Evolutionary conservation across 2,329 filamentous ascomycete genomes (phyloP), one percentile per base, ranked within the genome.

Genomic region (Acrocalymma vagum): DNA sequence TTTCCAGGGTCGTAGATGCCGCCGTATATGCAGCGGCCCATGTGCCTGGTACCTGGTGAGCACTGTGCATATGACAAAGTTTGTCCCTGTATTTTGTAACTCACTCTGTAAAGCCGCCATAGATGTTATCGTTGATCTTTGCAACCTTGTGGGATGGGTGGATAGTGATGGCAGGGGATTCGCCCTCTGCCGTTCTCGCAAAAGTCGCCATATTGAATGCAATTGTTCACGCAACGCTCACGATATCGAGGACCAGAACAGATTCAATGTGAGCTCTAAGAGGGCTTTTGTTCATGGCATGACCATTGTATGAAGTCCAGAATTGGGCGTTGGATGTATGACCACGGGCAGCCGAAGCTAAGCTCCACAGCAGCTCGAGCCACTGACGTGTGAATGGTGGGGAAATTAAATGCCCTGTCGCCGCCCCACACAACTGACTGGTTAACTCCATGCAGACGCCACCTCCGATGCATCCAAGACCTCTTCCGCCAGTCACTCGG

Each of bases 1-100:
- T 85, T 91, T 22, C 78, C 80, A 1, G 88, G 88, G 55, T 93
- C 88, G 70, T 91, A 93, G 63, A 94, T 87, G 51, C 90, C 89
- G 50, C 88, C 88, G 66, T 94, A 93, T 62, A 94, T 91, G 75
- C 89, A 94, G 48, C 89, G 83, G 58, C 89, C 89, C 88, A 94
- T 94, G 70, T 94, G 90, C 58, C 87, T 90, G 53, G 21, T 39
- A 17, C 42, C 28, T 36, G 40, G 60, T 67, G 42, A 67, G 55
- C 55, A 42, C 37, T 25, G 22, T 26, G 38, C 28, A 30, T n/a
- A n/a, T n/a, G n/a, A n/a, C n/a, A n/a, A n/a, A n/a, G 31, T 41
- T 31, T 31, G 21, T 42, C 24, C 18, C 39, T 38, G 29, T 13
- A 35, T 27, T 16, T 42, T 34, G 10, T 28, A 26, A 69, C 82